Base-by-base conservation (phyloP, 345 rosid genomes). In the Hypericum perforatum region DNA sequence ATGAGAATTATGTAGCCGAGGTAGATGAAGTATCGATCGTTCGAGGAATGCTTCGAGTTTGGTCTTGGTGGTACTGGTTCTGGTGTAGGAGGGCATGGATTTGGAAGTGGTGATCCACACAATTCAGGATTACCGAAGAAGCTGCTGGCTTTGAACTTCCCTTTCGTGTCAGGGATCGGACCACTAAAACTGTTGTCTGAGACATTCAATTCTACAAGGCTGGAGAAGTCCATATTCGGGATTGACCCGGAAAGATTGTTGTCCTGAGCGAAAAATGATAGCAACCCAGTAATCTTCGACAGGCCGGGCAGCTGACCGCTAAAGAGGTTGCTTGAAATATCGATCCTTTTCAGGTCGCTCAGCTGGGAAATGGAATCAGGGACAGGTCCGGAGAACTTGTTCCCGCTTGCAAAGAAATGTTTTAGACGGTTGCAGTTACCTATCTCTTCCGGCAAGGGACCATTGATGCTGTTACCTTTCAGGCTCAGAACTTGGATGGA, bases 121-220 rank as follows among this genome's bases (percentile, higher is more conserved):
- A 77, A 63, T 7, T 56, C 66, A n/a, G 67, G 76, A 68, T 80
- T 78, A 8, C 71, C 82, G 0, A 50, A 63, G 57, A 78, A 76
- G 61, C 84, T 72, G 56, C 58, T 58, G 5, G 54, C 69, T 38
- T 43, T 38, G 55, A 83, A 74, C 53, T 43, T 64, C 41, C 62
- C 67, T 39, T 66, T 57, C 37, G 59, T 72, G 51, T 72, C 80
- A 58, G 84, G 84, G 56, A 77, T 43, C 8, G 74, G 74, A 47
- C 90, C 90, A 2, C 55, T 53, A 63, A 82, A 63, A 43, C 72
- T 56, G 70, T 82, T 82, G 77, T 80, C 70, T 12, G 86, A 74
- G 58, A 79, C 84, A 62, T 78, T 82, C 59, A 79, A 77, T 2
- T 54, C 51, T 39, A 39, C 2, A 29, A 82, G 74, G 46, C 72